A percentile compares a stretch with the other conserved stretches of the same genome.
Conservation (phyloP, 345 rosid genomes). For the Excoecaria cochinchinensis region DNA sequence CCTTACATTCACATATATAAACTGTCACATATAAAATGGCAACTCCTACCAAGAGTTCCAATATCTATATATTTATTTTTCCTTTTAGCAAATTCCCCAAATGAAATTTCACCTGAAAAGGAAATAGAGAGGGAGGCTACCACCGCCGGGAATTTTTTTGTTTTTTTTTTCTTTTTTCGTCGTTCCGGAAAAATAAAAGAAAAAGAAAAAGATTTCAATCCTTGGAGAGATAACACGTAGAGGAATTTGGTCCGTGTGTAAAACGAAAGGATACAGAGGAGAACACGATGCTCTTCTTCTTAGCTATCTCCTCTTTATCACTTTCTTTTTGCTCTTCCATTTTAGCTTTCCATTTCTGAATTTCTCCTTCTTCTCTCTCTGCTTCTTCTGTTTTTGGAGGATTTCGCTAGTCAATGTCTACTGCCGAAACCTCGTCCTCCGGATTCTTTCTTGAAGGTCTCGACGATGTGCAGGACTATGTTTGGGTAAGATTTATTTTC, state of each 20-base stretch:
- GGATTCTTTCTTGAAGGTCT: constrained; percentile 45
- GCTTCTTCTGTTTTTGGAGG: not conserved
- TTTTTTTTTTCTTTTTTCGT: not conserved
- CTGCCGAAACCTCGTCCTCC: constrained; percentile 36
- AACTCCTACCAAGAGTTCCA: too few relatives aligned
- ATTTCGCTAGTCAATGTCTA: constrained; percentile 41
- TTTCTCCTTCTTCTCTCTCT: not conserved
- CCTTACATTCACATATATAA: too few relatives aligned
- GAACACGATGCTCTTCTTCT: constrained; percentile 35
- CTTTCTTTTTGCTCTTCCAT: not conserved
- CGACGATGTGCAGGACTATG: constrained; percentile 61
- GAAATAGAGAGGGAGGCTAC: too few relatives aligned
- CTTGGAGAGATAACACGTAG: constrained; percentile 32
- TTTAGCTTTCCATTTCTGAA: constrained; percentile 12
- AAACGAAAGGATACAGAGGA: constrained; percentile 42
- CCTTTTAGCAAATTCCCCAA: too few relatives aligned
- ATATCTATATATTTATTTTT: too few relatives aligned
- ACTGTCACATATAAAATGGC: too few relatives aligned
- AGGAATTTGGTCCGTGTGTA: constrained; percentile 51
- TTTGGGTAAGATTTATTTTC: constrained; percentile 39
- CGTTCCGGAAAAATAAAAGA: not conserved
- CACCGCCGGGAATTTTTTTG: too few relatives aligned
- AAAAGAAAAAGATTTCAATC: not conserved
- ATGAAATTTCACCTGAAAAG: too few relatives aligned
- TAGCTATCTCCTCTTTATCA: not conserved